Evolutionary conservation across 768 basidiomycete species (phyloP), one percentile per base, ranked within the genome.

Genomic region (Suillus ampliporus): DNA sequence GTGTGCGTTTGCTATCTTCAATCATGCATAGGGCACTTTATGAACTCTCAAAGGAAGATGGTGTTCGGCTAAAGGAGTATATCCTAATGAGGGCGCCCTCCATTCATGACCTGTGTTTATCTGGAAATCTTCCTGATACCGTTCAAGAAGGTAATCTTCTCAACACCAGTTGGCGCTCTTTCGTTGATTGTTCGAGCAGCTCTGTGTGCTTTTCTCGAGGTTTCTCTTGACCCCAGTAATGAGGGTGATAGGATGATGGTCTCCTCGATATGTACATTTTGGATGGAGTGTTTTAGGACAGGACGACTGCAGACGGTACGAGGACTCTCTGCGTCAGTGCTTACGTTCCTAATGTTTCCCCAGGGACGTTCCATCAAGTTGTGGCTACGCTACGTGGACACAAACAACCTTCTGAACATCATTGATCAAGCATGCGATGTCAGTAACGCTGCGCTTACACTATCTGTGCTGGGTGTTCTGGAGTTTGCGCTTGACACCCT

Each of bases 311-410:
- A 56, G 6, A 40, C 9, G 37, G 53, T 56, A 26, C 11, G 53
- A 23, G 26, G 17, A 56, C 5, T 26, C 21, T 1, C 6, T 26
- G 17, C 23, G 6, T 7, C 15, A 56, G 5, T 26, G 19, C 26
- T 11, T 7, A 19, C 23, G 17, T 31, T n/a, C 5, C 53, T 56
- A 26, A 56, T 26, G 8, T 15, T 40, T 38, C 31, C 23, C 44
- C 38, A 56, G 58, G 56, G 57, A 47, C 56, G n/a, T 54, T 51
- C 70, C 28, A 70, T 75, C 19, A 48, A 59, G 3, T 63, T 83
- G 15, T 93, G 91, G 91, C 76, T 89, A 47, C 79, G 76, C 44
- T 89, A 83, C 67, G 80, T 89, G 67, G 70, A 76, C 6, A 68
- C 73, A 3, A 66, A 74, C 3, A 79, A 80, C 15, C 69, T 87